Percentiles rank a stretch among this genome's conserved stretches.
Conservation (phyloP, 345 rosid genomes). For the Aquilaria malaccensis region DNA sequence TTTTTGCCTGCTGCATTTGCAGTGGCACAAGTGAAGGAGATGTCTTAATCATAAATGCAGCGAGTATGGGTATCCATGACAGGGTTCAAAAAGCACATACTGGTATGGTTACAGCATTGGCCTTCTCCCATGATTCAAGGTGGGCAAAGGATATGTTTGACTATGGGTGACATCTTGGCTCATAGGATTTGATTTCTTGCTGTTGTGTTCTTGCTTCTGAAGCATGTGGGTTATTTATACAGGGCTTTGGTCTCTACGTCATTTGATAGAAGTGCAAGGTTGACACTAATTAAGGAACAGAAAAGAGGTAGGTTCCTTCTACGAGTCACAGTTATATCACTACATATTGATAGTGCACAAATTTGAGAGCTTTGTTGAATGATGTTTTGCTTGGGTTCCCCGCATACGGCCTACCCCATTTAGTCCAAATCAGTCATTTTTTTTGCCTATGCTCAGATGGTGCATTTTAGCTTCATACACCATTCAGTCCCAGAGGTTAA, state of each 20-base stretch:
- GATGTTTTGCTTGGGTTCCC: background rate
- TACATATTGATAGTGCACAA: background rate
- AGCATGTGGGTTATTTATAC: conserved; percentile 14
- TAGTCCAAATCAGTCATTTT: background rate
- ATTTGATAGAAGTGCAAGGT: conserved; percentile 86
- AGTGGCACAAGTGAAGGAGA: conserved; percentile 79
- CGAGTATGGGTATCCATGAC: conserved; percentile 33
- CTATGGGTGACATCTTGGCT: background rate
- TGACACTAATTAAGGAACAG: conserved; percentile 46
- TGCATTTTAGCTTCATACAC: too few species aligned
- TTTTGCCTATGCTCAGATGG: background rate
- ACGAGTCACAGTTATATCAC: background rate
- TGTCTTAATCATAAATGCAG: conserved; percentile 45
- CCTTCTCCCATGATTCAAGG: conserved; percentile 92
- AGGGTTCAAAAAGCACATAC: conserved; percentile 69
- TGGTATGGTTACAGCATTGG: conserved; percentile 72
- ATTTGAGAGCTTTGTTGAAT: background rate
- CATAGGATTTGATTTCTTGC: background rate
- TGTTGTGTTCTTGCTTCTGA: conserved; percentile 6
- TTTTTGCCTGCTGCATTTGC: conserved; percentile 19
- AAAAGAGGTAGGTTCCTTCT: conserved; percentile 30
- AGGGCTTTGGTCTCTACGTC: conserved; percentile 84
- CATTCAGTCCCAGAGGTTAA: too few species aligned
- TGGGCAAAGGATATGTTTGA: conserved; percentile 10
- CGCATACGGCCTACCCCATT: background rate